These are phyloP conservation scores for Orbilia blumenaviensis DNA, from an alignment of 2,329 filamentous ascomycete genomes.

Conservation along the genomic window DNA sequence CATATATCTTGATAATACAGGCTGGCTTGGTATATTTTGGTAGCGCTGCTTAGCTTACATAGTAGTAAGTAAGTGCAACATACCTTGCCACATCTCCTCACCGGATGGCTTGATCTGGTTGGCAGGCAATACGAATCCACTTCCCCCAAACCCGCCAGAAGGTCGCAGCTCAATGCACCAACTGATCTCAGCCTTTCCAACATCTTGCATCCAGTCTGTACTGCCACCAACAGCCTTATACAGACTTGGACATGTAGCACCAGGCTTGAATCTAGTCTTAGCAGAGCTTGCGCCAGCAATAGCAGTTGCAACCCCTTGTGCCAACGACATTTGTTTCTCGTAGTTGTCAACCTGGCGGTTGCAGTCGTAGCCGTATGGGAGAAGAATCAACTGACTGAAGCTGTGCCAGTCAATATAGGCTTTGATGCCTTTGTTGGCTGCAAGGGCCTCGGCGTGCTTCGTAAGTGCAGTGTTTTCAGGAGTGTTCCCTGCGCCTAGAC, in stretches of 20 bases:
- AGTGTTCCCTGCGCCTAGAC: slow-evolving; percentile 63
- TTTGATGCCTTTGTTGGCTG: slow-evolving; percentile 59
- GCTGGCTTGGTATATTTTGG: too few species aligned
- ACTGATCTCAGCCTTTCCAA: slow-evolving; percentile 58
- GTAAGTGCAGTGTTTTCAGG: slow-evolving; percentile 67
- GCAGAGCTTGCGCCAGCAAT: slow-evolving; percentile 59
- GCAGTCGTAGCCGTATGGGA: slow-evolving; percentile 47
- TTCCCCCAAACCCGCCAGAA: slow-evolving; percentile 62
- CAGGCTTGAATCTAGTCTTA: slow-evolving; percentile 62
- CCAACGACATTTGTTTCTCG: slow-evolving; percentile 22
- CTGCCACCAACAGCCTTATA: slow-evolving; percentile 68
- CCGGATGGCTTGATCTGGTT: slow-evolving; percentile 64
- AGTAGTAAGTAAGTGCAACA: slow-evolving; percentile 41
- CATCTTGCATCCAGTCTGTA: slow-evolving; percentile 63
- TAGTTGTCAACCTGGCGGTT: slow-evolving; percentile 38
- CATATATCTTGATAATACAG: too few species aligned
- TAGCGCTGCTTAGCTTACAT: slow-evolving; percentile 22
- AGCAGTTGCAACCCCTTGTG: slow-evolving; percentile 23
- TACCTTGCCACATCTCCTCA: slow-evolving; percentile 65
- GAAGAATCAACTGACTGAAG: slow-evolving; percentile 66
- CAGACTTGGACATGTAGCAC: slow-evolving; percentile 69
- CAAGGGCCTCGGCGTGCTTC: slow-evolving; percentile 63
- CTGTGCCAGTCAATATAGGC: slow-evolving; percentile 72
- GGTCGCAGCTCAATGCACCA: slow-evolving; percentile 63
- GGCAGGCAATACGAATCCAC: slow-evolving; percentile 65